Conservation (phyloP, 2,329 filamentous ascomycete species). For the Colletotrichum sansevieriae region DNA sequence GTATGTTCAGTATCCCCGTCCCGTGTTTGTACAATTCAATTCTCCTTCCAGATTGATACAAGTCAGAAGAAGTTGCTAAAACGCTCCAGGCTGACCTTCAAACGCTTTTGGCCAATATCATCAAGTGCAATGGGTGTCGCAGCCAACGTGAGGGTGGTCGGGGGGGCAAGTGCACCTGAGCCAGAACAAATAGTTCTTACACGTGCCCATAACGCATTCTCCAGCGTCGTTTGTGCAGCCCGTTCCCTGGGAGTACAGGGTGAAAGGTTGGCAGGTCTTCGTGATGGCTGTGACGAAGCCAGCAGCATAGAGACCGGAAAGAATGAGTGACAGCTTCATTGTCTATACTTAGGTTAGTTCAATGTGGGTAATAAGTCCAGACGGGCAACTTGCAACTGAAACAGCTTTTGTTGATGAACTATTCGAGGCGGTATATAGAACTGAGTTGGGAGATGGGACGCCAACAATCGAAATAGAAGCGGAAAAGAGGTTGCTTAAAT, state of each 20-base stretch:
- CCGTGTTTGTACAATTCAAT: background rate
- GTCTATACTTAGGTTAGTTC: background rate
- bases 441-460: background rate
- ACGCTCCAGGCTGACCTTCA: background rate
- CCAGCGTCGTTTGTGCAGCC: background rate
- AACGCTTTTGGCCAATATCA: background rate
- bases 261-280: slow-evolving; percentile 10
- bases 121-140: background rate
- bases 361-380: background rate
- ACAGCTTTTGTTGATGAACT: background rate
- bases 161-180: slow-evolving; percentile 2
- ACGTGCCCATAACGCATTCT: background rate
- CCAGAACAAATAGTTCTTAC: background rate
- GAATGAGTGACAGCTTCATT: slow-evolving; percentile 23
- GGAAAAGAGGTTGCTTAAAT: background rate
- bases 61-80: background rate
- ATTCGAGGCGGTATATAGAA: background rate
- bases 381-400: background rate
- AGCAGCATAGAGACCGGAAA: slow-evolving; percentile 12
- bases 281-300: slow-evolving; percentile 12
- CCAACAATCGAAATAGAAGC: background rate
- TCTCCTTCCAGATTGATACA: background rate
- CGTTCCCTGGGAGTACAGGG: background rate
- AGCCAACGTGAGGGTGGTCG: slow-evolving; percentile 1
- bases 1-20: background rate